phyloP scores from a whole-genome alignment of 2,329 filamentous ascomycete genomes.

The Incumbomyces lentus region DNA sequence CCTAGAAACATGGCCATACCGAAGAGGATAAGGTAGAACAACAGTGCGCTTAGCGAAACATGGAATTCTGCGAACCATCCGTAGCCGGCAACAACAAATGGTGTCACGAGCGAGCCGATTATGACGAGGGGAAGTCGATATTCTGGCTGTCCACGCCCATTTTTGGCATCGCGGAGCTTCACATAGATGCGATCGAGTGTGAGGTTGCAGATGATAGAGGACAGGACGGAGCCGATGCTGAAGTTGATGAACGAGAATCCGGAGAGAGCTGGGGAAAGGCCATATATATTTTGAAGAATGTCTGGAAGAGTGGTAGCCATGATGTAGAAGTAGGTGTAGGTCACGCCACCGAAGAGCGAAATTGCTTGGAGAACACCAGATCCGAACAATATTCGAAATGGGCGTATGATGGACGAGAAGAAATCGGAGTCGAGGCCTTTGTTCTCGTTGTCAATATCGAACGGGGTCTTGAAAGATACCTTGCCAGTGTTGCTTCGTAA shows the following conservation, averaged over 20 bases:
- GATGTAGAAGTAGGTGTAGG: conserved; percentile 38
- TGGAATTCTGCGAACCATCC: conserved; percentile 16
- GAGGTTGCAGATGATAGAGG: conserved; percentile 17
- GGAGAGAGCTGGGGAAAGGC: conserved; percentile 20
- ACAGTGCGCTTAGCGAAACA: conserved; percentile 12
- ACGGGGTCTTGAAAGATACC: conserved; percentile 15
- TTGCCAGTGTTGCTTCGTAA: conserved; percentile 23
- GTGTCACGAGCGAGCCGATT: conserved; percentile 30
- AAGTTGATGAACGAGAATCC: conserved; percentile 22
- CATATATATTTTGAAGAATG: conserved; percentile 23
- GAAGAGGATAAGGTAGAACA: conserved; percentile 11
- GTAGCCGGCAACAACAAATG: conserved; percentile 14
- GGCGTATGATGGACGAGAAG: conserved; percentile 38
- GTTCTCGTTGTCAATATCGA: conserved; percentile 5
- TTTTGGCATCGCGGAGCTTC: conserved; percentile 24
- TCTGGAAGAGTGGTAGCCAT: conserved; percentile 31
- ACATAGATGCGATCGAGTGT: conserved; percentile 18
- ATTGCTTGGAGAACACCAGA: conserved; percentile 45
- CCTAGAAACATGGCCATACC: conserved; percentile 14
- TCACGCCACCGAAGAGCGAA: conserved; percentile 36
- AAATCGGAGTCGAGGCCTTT: conserved; percentile 22
- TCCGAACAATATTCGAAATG: conserved; percentile 47
- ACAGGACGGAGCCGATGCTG: conserved; percentile 21
- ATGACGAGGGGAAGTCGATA: conserved; percentile 39
- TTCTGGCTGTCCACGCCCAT: conserved; percentile 29